phyloP scores from a whole-genome alignment of 805 yeast genomes.

The Spathaspora girioi region DNA sequence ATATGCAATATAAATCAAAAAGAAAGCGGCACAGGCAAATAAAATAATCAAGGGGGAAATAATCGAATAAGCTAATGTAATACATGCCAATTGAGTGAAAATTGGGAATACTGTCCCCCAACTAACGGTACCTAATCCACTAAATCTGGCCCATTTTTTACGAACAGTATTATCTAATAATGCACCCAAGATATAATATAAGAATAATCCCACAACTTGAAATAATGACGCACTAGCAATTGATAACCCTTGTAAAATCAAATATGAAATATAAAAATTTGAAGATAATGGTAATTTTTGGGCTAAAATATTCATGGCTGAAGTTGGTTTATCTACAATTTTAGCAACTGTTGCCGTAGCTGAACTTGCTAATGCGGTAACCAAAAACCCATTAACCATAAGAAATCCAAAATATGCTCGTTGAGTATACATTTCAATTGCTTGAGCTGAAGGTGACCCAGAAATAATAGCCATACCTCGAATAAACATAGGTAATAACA shows the following conservation, averaged over 20 bases:
- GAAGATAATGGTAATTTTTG: conserved; percentile 69
- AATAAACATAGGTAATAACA: conserved; percentile 80
- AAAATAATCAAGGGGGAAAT: conserved; percentile 80
- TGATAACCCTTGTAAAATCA: conserved; percentile 65
- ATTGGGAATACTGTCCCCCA: conserved; percentile 84
- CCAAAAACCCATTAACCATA: conserved; percentile 67
- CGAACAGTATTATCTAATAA: conserved; percentile 62
- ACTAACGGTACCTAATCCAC: conserved; percentile 45
- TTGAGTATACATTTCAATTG: conserved; percentile 62
- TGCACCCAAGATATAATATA: conserved; percentile 56
- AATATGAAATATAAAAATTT: conserved; percentile 67
- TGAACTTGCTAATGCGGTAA: conserved; percentile 68
- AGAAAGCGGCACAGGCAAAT: conserved; percentile 70
- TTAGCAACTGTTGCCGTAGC: conserved; percentile 65
- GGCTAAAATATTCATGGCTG: conserved; percentile 59
- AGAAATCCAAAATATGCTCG: conserved; percentile 66
- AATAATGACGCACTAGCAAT: conserved; percentile 62
- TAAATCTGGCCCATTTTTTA: conserved; percentile 62
- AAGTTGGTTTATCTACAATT: conserved; percentile 55
- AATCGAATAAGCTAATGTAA: conserved; percentile 62
- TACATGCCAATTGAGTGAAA: conserved; percentile 67
- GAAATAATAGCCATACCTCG: conserved; percentile 61
- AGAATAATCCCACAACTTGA: conserved; percentile 56
- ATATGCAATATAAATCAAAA: conserved; percentile 71
- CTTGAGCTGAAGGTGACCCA: conserved; percentile 56